A percentile compares a stretch with the other conserved stretches of the same genome.
Evolutionary conservation across 768 basidiomycete species (phyloP).

Genomic region (Pleurotus tuber-regium): DNA sequence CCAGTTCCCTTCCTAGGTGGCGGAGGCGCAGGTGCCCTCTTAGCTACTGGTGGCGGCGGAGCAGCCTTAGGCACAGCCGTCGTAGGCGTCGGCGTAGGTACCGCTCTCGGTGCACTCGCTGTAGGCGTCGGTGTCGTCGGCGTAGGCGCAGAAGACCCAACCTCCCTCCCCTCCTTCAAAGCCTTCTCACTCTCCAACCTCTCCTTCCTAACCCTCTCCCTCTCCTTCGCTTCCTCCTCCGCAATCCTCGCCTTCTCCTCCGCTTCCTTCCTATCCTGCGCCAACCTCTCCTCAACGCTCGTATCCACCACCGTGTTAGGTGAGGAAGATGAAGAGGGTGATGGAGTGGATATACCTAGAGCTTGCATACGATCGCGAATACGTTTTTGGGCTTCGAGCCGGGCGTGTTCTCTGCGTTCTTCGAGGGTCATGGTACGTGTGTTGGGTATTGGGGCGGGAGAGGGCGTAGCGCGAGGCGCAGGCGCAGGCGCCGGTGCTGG

Average conservation of each 20-base stretch:
- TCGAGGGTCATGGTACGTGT: slow-evolving; percentile 80
- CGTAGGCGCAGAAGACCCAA: slow-evolving; percentile 30
- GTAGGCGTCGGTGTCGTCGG: slow-evolving; percentile 16
- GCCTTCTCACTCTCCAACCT: slow-evolving; percentile 76
- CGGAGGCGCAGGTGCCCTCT: slow-evolving; percentile 39
- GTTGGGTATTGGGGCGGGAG: slow-evolving; percentile 61
- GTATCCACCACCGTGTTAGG: slow-evolving; percentile 70
- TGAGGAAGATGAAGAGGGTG: slow-evolving; percentile 36
- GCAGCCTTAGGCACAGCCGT: slow-evolving; percentile 27
- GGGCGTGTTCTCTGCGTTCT: slow-evolving; percentile 75
- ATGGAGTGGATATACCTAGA: slow-evolving; percentile 64
- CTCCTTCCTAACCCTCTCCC: slow-evolving; percentile 70
- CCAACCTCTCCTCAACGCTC: slow-evolving; percentile 80
- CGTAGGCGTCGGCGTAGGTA: slow-evolving; percentile 30
- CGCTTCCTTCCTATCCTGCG: slow-evolving; percentile 85
- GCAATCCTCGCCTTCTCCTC: slow-evolving; percentile 80
- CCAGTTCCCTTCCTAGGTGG: slow-evolving; percentile 23
- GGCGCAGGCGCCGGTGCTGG: slow-evolving; percentile 53
- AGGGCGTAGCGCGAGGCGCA: slow-evolving; percentile 39
- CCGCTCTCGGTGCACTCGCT: slow-evolving; percentile 34
- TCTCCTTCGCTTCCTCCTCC: slow-evolving; percentile 77
- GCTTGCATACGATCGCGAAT: slow-evolving; percentile 84
- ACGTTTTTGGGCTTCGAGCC: slow-evolving; percentile 76
- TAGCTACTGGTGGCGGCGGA: too few species aligned
- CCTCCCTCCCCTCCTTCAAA: slow-evolving; percentile 43